Evolutionary conservation across 495 filamentous ascomycete genomes (phyloP).

Genomic region (Astrocystis sublimbata): DNA sequence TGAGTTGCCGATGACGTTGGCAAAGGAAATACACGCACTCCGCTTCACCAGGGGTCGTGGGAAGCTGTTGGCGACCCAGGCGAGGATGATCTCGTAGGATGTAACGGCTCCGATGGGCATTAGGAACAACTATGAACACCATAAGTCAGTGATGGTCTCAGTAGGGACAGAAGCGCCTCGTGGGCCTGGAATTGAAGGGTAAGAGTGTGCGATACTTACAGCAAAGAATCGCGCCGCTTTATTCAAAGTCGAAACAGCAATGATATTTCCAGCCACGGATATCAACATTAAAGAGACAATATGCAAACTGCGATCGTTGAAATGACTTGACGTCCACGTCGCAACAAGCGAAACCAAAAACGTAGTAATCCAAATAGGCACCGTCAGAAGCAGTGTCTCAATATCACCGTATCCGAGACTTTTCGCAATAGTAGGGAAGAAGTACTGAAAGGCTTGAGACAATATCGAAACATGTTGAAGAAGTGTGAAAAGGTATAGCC

Average conservation of each 20-base stretch:
- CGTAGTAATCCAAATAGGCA: conserved; percentile 47
- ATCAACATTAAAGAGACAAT: conserved; percentile 46
- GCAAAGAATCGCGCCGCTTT: conserved; percentile 52
- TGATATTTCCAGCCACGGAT: conserved; percentile 53
- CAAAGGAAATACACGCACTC: conserved; percentile 54
- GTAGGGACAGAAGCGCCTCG: not conserved
- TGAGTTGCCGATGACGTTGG: conserved; percentile 56
- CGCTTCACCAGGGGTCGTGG: conserved; percentile 56
- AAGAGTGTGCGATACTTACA: not conserved
- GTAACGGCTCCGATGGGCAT: conserved; percentile 53
- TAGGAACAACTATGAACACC: conserved; percentile 37
- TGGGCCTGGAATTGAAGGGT: not conserved
- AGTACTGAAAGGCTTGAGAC: conserved; percentile 48
- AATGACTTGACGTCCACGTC: conserved; percentile 40
- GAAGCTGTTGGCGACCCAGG: conserved; percentile 57
- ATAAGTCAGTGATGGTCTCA: not conserved
- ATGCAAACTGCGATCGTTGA: conserved; percentile 47
- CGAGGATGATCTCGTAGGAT: conserved; percentile 50
- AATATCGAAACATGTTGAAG: conserved; percentile 46
- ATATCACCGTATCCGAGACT: conserved; percentile 54
- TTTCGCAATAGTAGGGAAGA: conserved; percentile 58
- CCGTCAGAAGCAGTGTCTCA: conserved; percentile 54
- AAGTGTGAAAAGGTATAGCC: conserved; percentile 49
- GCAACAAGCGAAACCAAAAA: conserved; percentile 39
- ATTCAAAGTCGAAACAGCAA: conserved; percentile 46